These are phyloP conservation scores for Pezicula radicicola DNA, from an alignment of 2,329 filamentous ascomycete genomes.

Conservation along the genomic window DNA sequence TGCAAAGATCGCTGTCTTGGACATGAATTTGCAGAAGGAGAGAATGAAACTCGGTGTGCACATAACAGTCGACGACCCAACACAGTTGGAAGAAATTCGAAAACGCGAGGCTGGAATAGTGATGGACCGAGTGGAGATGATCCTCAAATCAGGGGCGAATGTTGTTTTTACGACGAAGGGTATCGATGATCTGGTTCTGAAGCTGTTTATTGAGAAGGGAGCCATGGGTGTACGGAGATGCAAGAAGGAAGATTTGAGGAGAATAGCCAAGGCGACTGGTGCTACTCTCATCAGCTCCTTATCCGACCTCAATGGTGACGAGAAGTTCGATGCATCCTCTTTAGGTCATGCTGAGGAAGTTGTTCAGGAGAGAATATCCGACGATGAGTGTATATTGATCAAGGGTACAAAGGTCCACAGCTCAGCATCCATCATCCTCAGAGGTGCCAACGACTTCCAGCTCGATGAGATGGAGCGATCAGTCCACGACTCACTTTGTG, in stretches of 20 bases:
- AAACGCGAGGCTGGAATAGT: slow-evolving; percentile 91
- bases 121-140: slow-evolving; percentile 92
- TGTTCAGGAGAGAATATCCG: slow-evolving; percentile 95
- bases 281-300: slow-evolving; percentile 90
- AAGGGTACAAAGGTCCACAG: slow-evolving; percentile 94
- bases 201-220: slow-evolving; percentile 90
- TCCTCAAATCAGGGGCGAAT: slow-evolving; percentile 94
- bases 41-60: slow-evolving; percentile 99
- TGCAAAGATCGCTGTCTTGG: slow-evolving; percentile 93
- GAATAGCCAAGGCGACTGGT: slow-evolving; percentile 94
- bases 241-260: slow-evolving; percentile 96
- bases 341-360: slow-evolving; percentile 93
- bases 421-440: slow-evolving; percentile 92
- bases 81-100: slow-evolving; percentile 96
- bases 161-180: slow-evolving; percentile 97
- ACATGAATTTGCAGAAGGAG: slow-evolving; percentile 99
- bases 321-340: slow-evolving; percentile 89
- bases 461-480: slow-evolving; percentile 99
- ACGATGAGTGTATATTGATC: slow-evolving; percentile 96
- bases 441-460: slow-evolving; percentile 92
- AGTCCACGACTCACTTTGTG: slow-evolving; percentile 92
- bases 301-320: slow-evolving; percentile 95
- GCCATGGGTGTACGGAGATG: slow-evolving; percentile 95
- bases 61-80: slow-evolving; percentile 95
- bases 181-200: slow-evolving; percentile 93